A percentile compares a stretch with the other conserved stretches of the same genome.
Conservation (phyloP, 2,329 filamentous ascomycete species). For the Bimuria novae-zelandiae region DNA sequence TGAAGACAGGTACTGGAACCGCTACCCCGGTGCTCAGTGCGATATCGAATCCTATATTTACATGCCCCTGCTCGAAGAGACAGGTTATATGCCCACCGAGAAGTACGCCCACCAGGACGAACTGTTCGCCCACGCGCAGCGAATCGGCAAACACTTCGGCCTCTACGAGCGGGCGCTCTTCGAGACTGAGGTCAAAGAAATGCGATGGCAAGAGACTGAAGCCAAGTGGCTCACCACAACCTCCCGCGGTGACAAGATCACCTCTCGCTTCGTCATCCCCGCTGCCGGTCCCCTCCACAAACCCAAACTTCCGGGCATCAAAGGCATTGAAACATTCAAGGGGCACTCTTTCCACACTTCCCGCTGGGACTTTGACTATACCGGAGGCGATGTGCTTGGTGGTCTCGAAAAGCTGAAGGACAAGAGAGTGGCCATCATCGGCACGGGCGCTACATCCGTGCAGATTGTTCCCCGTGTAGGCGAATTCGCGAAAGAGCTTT, state of each 20-base stretch:
- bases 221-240: too few relatives aligned
- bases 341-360: conserved; percentile 51
- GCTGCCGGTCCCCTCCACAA: too few relatives aligned
- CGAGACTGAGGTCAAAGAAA: too few relatives aligned
- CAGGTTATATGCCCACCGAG: conserved; percentile 59
- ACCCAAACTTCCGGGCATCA: too few relatives aligned
- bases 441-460: conserved; percentile 52
- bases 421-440: conserved; percentile 42
- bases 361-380: conserved; percentile 51
- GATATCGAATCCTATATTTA: conserved; percentile 38
- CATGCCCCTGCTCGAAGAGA: conserved; percentile 35
- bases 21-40: conserved; percentile 32
- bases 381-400: conserved; percentile 42
- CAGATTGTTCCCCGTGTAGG: conserved; percentile 49
- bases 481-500: conserved; percentile 41
- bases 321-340: too few relatives aligned
- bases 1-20: conserved; percentile 55
- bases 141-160: too few relatives aligned
- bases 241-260: too few relatives aligned
- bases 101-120: too few relatives aligned
- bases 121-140: too few relatives aligned
- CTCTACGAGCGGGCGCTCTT: too few relatives aligned
- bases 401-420: conserved; percentile 42
- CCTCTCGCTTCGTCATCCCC: too few relatives aligned
- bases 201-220: too few relatives aligned